Conservation (phyloP, 495 filamentous ascomycete genomes). For the Penicillium antarcticum region DNA sequence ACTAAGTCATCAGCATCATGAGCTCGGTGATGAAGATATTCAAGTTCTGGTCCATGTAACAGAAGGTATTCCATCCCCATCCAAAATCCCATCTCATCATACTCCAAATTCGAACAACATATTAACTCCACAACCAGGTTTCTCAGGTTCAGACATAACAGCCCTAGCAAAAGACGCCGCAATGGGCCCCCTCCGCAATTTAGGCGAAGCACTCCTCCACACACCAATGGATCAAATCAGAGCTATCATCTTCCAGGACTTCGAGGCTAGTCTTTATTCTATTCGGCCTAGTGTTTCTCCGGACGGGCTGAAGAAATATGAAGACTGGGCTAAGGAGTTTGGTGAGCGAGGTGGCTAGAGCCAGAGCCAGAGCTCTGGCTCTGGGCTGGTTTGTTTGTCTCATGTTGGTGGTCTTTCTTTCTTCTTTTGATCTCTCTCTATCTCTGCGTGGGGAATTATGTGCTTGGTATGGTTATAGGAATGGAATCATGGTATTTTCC, state of each 20-base stretch:
- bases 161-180: slow-evolving; percentile 96
- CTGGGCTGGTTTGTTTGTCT: slow-evolving; percentile 1
- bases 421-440: background rate
- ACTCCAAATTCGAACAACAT: background rate
- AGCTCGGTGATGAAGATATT: slow-evolving; percentile 71
- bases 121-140: slow-evolving; percentile 53
- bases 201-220: slow-evolving; percentile 85
- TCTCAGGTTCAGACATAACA: slow-evolving; percentile 96
- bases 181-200: slow-evolving; percentile 90
- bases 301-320: slow-evolving; percentile 78
- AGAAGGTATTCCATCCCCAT: slow-evolving; percentile 59
- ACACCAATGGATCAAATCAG: slow-evolving; percentile 94
- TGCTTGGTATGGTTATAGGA: background rate
- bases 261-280: slow-evolving; percentile 75
- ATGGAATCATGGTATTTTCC: background rate
- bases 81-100: background rate
- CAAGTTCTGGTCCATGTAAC: slow-evolving; percentile 74
- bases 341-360: slow-evolving; percentile 90
- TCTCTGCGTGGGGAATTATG: background rate
- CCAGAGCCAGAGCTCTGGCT: too few relatives aligned
- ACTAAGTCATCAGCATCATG: slow-evolving; percentile 83
- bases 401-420: background rate
- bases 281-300: slow-evolving; percentile 91
- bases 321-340: slow-evolving; percentile 92
- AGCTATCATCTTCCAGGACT: slow-evolving; percentile 79